Evolutionary conservation across 2,329 filamentous ascomycete genomes (phyloP).

Genomic region (Diaporthe sp.): DNA sequence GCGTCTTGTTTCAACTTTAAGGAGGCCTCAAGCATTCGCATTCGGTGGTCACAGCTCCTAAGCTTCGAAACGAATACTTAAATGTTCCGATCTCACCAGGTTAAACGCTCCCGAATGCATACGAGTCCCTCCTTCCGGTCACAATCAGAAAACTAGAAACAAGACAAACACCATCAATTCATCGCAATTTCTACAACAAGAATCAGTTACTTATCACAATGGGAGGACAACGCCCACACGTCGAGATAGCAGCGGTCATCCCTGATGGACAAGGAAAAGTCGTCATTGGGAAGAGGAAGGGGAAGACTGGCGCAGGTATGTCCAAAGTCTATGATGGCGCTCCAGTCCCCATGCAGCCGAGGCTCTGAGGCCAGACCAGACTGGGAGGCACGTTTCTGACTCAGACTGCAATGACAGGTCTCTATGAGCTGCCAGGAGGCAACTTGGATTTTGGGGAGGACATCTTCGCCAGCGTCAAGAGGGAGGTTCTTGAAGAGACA

Average conservation of each 20-base stretch:
- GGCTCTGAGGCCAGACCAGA: too few relatives aligned
- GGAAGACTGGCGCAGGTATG: slow-evolving; percentile 60
- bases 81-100: neutral
- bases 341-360: too few relatives aligned
- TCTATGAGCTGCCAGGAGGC: slow-evolving; percentile 77
- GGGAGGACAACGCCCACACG: slow-evolving; percentile 47
- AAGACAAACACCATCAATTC: neutral
- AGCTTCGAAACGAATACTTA: neutral
- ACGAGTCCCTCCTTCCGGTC: neutral
- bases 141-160: too few relatives aligned
- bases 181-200: neutral
- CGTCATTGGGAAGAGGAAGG: slow-evolving; percentile 56
- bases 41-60: neutral
- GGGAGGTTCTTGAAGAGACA: slow-evolving; percentile 80
- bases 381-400: neutral
- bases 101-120: fast-evolving
- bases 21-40: neutral
- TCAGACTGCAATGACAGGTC: slow-evolving; percentile 34
- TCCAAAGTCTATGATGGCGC: neutral
- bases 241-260: slow-evolving; percentile 59
- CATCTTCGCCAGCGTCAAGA: slow-evolving; percentile 70
- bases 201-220: neutral
- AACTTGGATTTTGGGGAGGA: slow-evolving; percentile 79
- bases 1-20: slow-evolving; percentile 21
- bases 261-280: slow-evolving; percentile 53